Evolutionary conservation across 495 filamentous ascomycete genomes (phyloP).

Genomic region (Pseudomonodictys pantanalensis): DNA sequence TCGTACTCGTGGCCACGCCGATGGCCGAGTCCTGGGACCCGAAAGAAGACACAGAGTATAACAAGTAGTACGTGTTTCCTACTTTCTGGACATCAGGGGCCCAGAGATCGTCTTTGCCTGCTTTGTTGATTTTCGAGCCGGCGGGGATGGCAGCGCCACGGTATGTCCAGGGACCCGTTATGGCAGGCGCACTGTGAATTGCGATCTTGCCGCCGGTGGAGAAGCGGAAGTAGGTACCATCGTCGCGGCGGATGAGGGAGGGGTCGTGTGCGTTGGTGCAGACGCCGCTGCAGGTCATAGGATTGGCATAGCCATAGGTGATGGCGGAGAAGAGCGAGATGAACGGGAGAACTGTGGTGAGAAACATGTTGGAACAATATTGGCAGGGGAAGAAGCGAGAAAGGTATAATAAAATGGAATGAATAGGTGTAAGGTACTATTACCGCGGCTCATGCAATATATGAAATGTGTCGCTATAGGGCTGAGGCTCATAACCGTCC

Average conservation of each 20-base stretch:
- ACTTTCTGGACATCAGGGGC: conserved; percentile 64
- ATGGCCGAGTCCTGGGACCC: conserved; percentile 63
- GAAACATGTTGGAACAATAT: neutral
- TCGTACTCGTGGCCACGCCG: conserved; percentile 64
- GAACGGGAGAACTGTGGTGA: conserved; percentile 4
- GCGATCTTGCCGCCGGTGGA: conserved; percentile 61
- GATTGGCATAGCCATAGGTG: conserved; percentile 39
- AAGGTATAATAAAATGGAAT: neutral
- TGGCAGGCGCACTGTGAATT: conserved; percentile 54
- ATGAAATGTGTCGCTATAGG: neutral
- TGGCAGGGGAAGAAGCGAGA: neutral
- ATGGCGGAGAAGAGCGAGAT: neutral
- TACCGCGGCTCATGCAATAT: neutral
- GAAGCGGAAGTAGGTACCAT: conserved; percentile 73
- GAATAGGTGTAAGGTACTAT: neutral
- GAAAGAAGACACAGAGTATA: conserved; percentile 66
- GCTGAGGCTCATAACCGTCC: neutral
- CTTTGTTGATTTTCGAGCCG: conserved; percentile 55
- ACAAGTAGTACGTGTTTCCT: conserved; percentile 62
- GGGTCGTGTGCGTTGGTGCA: conserved; percentile 66
- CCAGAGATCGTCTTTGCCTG: conserved; percentile 59
- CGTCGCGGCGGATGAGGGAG: conserved; percentile 58
- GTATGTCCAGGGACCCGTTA: conserved; percentile 65
- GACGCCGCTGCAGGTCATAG: conserved; percentile 55
- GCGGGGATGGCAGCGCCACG: conserved; percentile 55